Percentiles rank a stretch among this genome's conserved stretches.
Evolutionary conservation across 495 filamentous ascomycete genomes (phyloP).

Genomic region (Aspergillus sparsus): DNA sequence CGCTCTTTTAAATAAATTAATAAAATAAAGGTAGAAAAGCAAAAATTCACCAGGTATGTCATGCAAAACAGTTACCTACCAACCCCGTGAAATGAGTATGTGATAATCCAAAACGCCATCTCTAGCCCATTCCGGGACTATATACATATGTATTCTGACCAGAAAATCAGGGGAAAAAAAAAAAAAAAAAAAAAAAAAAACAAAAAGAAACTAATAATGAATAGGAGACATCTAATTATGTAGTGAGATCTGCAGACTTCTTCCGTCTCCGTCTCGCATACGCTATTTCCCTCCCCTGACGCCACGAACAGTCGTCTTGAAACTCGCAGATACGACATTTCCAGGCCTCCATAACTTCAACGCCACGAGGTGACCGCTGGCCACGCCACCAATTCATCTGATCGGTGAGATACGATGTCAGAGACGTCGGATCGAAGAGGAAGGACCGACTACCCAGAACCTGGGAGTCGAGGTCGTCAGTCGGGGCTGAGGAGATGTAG

Average conservation of each 20-base stretch:
- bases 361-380: conserved; percentile 72
- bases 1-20: too few relatives aligned
- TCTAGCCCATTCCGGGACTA: too few relatives aligned
- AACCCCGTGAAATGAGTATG: too few relatives aligned
- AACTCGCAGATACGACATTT: conserved; percentile 78
- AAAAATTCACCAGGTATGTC: too few relatives aligned
- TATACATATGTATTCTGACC: too few relatives aligned
- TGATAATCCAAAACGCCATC: too few relatives aligned
- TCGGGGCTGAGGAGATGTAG: conserved; percentile 41
- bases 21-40: too few relatives aligned
- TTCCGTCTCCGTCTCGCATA: conserved; percentile 36
- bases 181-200: not conserved
- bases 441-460: conserved; percentile 71
- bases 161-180: too few relatives aligned
- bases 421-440: conserved; percentile 60
- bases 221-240: conserved; percentile 13
- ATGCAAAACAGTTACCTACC: too few relatives aligned
- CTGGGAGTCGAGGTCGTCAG: conserved; percentile 34
- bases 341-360: conserved; percentile 83
- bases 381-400: conserved; percentile 90
- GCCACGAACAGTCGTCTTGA: conserved; percentile 60
- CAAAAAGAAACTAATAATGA: not conserved
- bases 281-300: conserved; percentile 56
- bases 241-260: too few relatives aligned
- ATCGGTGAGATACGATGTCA: conserved; percentile 65